Conservation (phyloP, 768 basidiomycete genomes). For the Clitopilus hobsonii region DNA sequence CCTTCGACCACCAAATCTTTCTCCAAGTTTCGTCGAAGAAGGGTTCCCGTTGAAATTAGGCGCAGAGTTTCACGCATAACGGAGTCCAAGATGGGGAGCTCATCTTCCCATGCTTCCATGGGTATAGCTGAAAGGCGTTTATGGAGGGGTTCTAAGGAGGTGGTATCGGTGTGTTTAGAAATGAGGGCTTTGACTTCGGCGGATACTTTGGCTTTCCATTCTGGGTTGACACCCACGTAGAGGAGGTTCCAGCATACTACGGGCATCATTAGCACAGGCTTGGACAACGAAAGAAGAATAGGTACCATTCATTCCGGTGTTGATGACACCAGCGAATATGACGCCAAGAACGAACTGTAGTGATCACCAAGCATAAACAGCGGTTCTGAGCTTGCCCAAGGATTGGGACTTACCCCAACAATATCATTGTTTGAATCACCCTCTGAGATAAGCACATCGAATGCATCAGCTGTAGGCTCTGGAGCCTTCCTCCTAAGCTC, state of each 20-base stretch:
- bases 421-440: slow-evolving; percentile 17
- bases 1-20: slow-evolving; percentile 19
- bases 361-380: not conserved
- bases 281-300: slow-evolving; percentile 3
- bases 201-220: slow-evolving; percentile 27
- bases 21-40: slow-evolving; percentile 29
- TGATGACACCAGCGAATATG: slow-evolving; percentile 32
- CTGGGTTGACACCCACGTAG: slow-evolving; percentile 23
- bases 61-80: slow-evolving; percentile 36
- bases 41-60: slow-evolving; percentile 20
- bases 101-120: slow-evolving; percentile 33
- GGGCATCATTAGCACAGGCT: not conserved
- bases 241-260: slow-evolving; percentile 33
- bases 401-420: slow-evolving; percentile 13
- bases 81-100: slow-evolving; percentile 31
- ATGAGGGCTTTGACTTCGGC: slow-evolving; percentile 27
- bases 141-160: slow-evolving; percentile 24
- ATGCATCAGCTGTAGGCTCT: slow-evolving; percentile 11
- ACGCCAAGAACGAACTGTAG: slow-evolving; percentile 24
- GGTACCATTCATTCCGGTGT: slow-evolving; percentile 30
- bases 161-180: slow-evolving; percentile 18
- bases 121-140: slow-evolving; percentile 29
- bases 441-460: slow-evolving; percentile 17
- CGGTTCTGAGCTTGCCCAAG: not conserved
- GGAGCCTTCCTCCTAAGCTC: slow-evolving; percentile 10